Percentiles rank a stretch among this genome's conserved stretches.
Conservation (phyloP, 495 filamentous ascomycete genomes). For the Podospora fimiseda region DNA sequence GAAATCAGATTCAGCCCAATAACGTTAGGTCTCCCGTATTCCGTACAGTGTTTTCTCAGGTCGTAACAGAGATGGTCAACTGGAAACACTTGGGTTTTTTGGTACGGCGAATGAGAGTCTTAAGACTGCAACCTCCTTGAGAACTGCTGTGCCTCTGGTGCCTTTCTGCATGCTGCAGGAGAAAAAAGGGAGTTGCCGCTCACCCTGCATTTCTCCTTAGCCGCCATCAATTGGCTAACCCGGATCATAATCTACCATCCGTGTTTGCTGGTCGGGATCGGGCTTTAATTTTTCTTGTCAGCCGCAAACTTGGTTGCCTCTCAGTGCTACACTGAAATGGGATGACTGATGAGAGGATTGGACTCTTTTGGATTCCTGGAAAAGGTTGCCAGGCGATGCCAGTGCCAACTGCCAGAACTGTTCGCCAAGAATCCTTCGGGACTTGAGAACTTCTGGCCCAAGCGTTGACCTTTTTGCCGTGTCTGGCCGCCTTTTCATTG, state of each 20-base stretch:
- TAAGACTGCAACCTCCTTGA: conserved; percentile 4
- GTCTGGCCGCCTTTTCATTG: conserved; percentile 12
- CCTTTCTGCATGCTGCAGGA: background rate
- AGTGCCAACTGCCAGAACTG: no score
- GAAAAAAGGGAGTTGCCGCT: conserved; percentile 2
- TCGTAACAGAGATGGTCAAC: conserved; percentile 2
- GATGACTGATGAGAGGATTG: background rate
- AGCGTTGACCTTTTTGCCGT: conserved; percentile 14
- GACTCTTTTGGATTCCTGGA: no score
- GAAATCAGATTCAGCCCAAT: no score
- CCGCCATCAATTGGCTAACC: background rate
- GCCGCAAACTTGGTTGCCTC: conserved; percentile 1
- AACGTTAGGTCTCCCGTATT: no score
- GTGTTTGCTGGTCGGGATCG: background rate
- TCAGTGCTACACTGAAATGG: background rate
- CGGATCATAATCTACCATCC: background rate
- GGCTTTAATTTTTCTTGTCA: background rate
- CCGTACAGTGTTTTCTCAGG: no score
- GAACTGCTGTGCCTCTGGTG: background rate
- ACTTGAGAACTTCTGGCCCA: conserved; percentile 2
- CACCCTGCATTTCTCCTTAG: background rate
- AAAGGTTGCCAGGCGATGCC: no score
- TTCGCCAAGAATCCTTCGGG: background rate
- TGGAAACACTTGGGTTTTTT: conserved; percentile 2
- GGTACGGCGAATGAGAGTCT: conserved; percentile 3